phyloP scores from a whole-genome alignment of 2,329 filamentous ascomycete genomes.

The Microdochium nivale region DNA sequence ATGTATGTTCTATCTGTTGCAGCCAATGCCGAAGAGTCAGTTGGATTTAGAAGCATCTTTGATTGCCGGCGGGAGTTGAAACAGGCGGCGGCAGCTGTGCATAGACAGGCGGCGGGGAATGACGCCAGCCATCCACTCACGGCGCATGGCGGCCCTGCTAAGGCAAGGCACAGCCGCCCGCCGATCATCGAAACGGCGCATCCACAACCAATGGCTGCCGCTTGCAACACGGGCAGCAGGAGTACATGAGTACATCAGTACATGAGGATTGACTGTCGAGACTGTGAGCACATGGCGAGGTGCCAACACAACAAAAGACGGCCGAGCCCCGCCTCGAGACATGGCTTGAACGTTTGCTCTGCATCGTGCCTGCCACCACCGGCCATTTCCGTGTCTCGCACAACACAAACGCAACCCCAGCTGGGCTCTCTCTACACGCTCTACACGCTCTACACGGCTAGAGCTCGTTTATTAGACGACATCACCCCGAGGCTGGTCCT shows the following conservation, averaged over 20 bases:
- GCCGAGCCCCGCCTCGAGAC: not conserved
- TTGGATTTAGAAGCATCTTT: too few species aligned
- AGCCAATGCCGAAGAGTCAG: too few species aligned
- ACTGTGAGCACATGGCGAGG: too few species aligned
- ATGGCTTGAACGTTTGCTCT: not conserved
- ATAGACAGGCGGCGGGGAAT: not conserved
- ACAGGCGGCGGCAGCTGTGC: not conserved
- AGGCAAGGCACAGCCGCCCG: not conserved
- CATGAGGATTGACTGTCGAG: not conserved
- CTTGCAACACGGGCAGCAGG: not conserved
- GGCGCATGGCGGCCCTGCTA: not conserved
- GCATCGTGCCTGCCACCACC: not conserved
- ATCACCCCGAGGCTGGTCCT: not conserved
- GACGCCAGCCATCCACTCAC: not conserved
- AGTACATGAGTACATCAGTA: not conserved
- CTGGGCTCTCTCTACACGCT: too few species aligned
- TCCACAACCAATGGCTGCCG: not conserved
- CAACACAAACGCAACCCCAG: not conserved
- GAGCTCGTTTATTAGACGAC: not conserved
- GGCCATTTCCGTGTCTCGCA: not conserved
- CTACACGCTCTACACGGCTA: not conserved
- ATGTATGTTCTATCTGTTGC: too few species aligned
- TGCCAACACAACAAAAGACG: too few species aligned
- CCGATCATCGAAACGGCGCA: not conserved
- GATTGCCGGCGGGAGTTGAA: too few species aligned